phyloP scores from a whole-genome alignment of 495 filamentous ascomycete species.

The Tuber calosporum region DNA sequence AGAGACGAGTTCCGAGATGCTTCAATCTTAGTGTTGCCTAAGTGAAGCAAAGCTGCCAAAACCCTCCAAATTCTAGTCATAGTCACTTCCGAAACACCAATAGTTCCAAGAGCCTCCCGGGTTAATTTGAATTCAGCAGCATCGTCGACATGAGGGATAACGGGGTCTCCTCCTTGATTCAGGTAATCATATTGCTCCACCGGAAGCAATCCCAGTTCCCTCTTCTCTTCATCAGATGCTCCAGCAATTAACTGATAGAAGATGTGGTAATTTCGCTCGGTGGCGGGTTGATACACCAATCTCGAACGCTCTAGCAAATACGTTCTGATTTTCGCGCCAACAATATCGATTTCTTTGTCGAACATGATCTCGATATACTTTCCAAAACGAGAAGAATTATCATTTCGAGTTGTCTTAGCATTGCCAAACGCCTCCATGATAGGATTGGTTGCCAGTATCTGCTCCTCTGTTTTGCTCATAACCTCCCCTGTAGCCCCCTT shows the following conservation, averaged over 20 bases:
- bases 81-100: conserved; percentile 66
- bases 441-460: conserved; percentile 95
- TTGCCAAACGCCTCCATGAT: conserved; percentile 99
- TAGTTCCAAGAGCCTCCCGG: conserved; percentile 73
- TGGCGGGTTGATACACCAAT: conserved; percentile 95
- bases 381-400: conserved; percentile 97
- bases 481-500: conserved; percentile 60
- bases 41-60: conserved; percentile 83
- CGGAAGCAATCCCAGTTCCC: conserved; percentile 66
- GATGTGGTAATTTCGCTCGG: conserved; percentile 98
- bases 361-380: conserved; percentile 99
- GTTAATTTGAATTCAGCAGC: conserved; percentile 86
- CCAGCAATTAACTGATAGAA: conserved; percentile 98
- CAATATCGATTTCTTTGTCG: conserved; percentile 88
- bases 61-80: conserved; percentile 86
- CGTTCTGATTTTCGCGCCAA: conserved; percentile 92
- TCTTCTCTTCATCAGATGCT: conserved; percentile 72
- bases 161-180: conserved; percentile 86
- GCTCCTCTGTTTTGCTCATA: conserved; percentile 98
- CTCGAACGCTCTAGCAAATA: conserved; percentile 93
- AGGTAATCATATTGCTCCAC: conserved; percentile 91
- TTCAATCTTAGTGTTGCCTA: conserved; percentile 93
- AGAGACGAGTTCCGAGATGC: conserved; percentile 81
- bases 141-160: conserved; percentile 93
- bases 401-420: conserved; percentile 96